Conservation (phyloP, 805 yeast species). For the Barnettozyma siamensis region DNA sequence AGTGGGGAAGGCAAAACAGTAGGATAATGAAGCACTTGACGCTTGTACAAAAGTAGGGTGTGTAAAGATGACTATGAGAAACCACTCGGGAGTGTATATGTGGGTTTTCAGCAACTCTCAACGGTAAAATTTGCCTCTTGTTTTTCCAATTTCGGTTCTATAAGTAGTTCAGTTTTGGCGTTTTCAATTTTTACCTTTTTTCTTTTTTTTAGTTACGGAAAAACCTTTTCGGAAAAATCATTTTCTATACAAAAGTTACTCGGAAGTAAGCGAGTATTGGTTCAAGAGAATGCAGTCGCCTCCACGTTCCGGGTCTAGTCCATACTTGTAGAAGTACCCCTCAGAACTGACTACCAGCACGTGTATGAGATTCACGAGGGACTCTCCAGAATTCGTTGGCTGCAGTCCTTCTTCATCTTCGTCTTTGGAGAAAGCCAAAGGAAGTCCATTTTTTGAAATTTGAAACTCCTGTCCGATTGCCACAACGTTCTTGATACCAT, state of each 20-base stretch:
- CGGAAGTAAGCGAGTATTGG: slow-evolving; percentile 49
- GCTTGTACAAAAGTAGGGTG: too few relatives aligned
- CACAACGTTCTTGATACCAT: slow-evolving; percentile 41
- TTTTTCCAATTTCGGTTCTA: too few relatives aligned
- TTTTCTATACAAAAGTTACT: not conserved
- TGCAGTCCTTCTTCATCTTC: not conserved
- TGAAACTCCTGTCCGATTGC: slow-evolving; percentile 37
- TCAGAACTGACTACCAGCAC: slow-evolving; percentile 73
- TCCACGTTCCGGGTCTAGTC: slow-evolving; percentile 79
- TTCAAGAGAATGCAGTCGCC: slow-evolving; percentile 84
- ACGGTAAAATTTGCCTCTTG: too few relatives aligned
- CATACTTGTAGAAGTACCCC: slow-evolving; percentile 77
- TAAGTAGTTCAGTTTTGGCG: too few relatives aligned
- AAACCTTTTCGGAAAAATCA: too few relatives aligned
- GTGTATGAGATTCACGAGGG: slow-evolving; percentile 30
- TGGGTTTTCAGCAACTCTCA: too few relatives aligned
- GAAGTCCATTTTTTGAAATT: slow-evolving; percentile 20
- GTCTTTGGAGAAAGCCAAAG: slow-evolving; percentile 17
- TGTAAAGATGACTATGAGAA: too few relatives aligned
- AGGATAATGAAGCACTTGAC: too few relatives aligned
- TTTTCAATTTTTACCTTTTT: too few relatives aligned
- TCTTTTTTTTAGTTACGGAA: too few relatives aligned
- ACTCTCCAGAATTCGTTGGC: slow-evolving; percentile 18
- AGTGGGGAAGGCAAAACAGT: too few relatives aligned
- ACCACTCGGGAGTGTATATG: too few relatives aligned